These are phyloP conservation scores for Pyrus hybrid DNA, from an alignment of 331 rosid genomes.

Conservation along the genomic window DNA sequence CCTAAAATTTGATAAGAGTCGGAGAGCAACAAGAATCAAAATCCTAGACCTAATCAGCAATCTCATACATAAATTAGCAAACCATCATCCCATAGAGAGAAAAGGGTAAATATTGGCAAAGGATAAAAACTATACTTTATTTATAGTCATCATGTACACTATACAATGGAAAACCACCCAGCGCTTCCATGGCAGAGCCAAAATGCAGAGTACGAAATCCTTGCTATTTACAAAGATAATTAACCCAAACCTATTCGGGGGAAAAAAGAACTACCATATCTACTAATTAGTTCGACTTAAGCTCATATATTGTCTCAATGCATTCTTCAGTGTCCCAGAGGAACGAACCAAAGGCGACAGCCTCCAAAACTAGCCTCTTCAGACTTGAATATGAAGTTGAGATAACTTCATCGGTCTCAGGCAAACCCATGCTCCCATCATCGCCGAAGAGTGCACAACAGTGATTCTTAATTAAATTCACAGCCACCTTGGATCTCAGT, in stretches of 20 bases:
- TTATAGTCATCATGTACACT: not conserved
- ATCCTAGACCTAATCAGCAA: not conserved
- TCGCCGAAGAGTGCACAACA: slow-evolving; percentile 62
- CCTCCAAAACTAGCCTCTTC: slow-evolving; percentile 91
- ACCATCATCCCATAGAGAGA: not conserved
- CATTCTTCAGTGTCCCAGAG: slow-evolving; percentile 92
- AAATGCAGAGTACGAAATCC: slow-evolving; percentile 2
- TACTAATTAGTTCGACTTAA: slow-evolving; percentile 47
- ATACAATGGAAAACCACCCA: not conserved
- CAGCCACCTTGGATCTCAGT: slow-evolving; percentile 76
- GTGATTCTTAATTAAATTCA: slow-evolving; percentile 60
- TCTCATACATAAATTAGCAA: not conserved
- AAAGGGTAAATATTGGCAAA: not conserved
- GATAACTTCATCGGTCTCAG: slow-evolving; percentile 49
- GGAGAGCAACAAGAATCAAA: no score
- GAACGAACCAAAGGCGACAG: slow-evolving; percentile 89
- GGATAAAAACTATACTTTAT: not conserved
- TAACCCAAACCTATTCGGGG: slow-evolving; percentile 4
- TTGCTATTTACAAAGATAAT: slow-evolving; percentile 10
- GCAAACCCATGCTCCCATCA: slow-evolving; percentile 25
- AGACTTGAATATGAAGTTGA: slow-evolving; percentile 84
- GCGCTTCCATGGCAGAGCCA: not conserved
- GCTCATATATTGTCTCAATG: slow-evolving; percentile 65
- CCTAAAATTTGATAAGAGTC: no score
- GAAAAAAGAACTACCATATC: not conserved